Base-by-base conservation (phyloP, 2,329 filamentous ascomycete species). In the Metarhizium brunneum region DNA sequence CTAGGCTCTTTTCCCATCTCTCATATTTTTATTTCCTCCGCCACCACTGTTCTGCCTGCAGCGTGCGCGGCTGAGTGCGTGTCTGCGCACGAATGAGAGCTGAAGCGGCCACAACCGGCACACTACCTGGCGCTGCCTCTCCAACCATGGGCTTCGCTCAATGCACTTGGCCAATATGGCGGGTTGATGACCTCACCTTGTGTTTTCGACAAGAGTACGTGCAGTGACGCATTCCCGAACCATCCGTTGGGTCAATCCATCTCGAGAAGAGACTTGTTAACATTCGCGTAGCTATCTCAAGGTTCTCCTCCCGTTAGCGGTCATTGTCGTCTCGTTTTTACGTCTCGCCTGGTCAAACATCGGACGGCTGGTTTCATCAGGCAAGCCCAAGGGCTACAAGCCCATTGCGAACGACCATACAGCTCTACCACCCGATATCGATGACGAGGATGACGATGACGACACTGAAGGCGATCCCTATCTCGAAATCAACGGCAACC, bases 301-400 rank as follows among this genome's bases (percentile, higher is more conserved):
- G 71, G 83, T 89, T 58, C 76, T 95, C 50, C 78, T 97, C 54
- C 94, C 94, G 54, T 75, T 94, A 58, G 73, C 85, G 58, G 77
- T 87, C 56, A 82, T 91, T 69, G 79, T 73, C 59, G 63, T 87
- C 30, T 97, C 94, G 6, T 69, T 92, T 61, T 68, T 88, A 53
- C 77, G 84, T 62, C 80, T 96, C 56, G 62, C 79, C 57, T 67
- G 79, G 62, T 83, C 86, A 65, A 74, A 79, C 62, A 69, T 83
- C 60, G 74, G 76, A 57, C 79, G 79, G 56, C 74, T 76, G 59
- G 69, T 78, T 60, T 73, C 74, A 62, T 80, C 78, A 72, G 76
- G 75, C 64, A 63, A 62, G 57, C 66, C 73, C 59, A 71, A 78
- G 60, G 76, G 76, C 52, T 90, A 92, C 73, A 76, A 80, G 56